Conservation (phyloP, 306 rosid genomes). For the Vigna hirtella region DNA sequence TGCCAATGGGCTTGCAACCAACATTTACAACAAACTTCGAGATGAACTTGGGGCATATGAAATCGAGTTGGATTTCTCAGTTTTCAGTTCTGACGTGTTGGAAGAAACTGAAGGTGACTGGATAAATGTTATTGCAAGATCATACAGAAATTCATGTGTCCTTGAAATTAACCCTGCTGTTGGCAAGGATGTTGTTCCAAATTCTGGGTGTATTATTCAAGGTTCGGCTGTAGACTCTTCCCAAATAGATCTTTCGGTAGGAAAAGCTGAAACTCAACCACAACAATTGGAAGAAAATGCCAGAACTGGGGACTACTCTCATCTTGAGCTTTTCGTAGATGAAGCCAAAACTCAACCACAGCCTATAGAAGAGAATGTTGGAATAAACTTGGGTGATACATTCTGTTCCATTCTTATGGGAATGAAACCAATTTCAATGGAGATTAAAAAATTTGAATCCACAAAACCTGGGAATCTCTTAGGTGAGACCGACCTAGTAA, state of each 20-base stretch:
- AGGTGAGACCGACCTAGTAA: conserved; percentile 57
- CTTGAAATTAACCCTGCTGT: conserved; percentile 63
- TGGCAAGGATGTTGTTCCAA: conserved; percentile 36
- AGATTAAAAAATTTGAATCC: conserved; percentile 35
- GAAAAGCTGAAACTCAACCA: conserved; percentile 37
- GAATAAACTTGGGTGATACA: conserved; percentile 48
- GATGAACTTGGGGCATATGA: conserved; percentile 70
- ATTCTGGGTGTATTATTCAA: conserved; percentile 36
- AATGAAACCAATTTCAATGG: conserved; percentile 48
- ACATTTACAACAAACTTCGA: conserved; percentile 51
- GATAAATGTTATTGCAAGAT: conserved; percentile 63
- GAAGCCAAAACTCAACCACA: conserved; percentile 38
- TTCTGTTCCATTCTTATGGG: conserved; percentile 58
- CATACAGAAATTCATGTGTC: conserved; percentile 61
- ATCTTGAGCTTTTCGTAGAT: conserved; percentile 40
- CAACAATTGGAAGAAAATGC: conserved; percentile 34
- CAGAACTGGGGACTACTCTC: conserved; percentile 1
- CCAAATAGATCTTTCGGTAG: conserved; percentile 41
- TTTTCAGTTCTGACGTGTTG: conserved; percentile 51
- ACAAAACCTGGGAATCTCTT: conserved; percentile 24
- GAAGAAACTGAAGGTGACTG: conserved; percentile 73
- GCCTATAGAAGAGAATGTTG: conserved; percentile 29
- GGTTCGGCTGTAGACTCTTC: conserved; percentile 42
- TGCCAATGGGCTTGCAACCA: conserved; percentile 62
- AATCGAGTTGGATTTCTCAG: conserved; percentile 56